Evolutionary conservation across 805 yeast species (phyloP).

Genomic region (Clavispora fructus): DNA sequence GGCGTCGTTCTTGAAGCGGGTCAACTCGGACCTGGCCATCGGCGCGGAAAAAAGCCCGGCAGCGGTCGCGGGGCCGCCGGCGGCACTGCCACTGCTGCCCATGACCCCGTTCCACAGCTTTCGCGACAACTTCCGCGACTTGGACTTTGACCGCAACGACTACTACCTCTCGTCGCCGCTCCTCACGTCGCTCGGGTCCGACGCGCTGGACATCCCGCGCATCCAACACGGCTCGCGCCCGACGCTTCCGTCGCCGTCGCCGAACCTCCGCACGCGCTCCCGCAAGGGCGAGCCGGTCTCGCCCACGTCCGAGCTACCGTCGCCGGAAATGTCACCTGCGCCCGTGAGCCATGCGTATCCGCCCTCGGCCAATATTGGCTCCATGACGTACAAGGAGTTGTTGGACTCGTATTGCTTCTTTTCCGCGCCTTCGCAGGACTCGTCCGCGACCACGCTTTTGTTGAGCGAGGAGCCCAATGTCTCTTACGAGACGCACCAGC

Average conservation of each 20-base stretch:
- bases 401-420: conserved; percentile 60
- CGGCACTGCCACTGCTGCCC: neutral
- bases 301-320: neutral
- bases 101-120: neutral
- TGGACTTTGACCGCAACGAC: conserved; percentile 30
- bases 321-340: neutral
- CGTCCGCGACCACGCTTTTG: conserved; percentile 13
- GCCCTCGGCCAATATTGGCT: conserved; percentile 22
- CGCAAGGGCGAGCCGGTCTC: neutral
- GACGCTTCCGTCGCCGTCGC: neutral
- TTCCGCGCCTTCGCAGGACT: conserved; percentile 17
- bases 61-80: no score
- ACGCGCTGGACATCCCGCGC: conserved; percentile 1
- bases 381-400: conserved; percentile 52
- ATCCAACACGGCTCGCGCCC: neutral
- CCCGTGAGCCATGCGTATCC: neutral
- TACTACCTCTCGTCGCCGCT: conserved; percentile 35
- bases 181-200: conserved; percentile 19
- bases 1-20: conserved; percentile 30
- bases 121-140: conserved; percentile 1
- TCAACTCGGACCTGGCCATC: conserved; percentile 24
- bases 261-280: neutral
- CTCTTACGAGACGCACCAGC: neutral
- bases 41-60: neutral
- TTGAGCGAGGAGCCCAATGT: conserved; percentile 13